These are phyloP conservation scores for Brassica cretica DNA, from an alignment of 345 rosid species.

Conservation along the genomic window DNA sequence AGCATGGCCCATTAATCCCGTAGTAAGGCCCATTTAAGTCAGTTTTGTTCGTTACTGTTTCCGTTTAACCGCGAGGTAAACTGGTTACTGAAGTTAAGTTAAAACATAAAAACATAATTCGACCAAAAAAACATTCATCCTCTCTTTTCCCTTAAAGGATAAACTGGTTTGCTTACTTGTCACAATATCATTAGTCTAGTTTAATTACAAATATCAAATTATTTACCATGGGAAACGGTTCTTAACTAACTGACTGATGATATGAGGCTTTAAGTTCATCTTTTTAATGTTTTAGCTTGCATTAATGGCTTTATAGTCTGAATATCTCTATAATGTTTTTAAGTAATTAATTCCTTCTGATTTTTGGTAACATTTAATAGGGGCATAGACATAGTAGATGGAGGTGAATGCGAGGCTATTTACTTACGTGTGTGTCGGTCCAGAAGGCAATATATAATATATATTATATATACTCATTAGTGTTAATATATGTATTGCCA, in stretches of 20 bases:
- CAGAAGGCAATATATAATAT: conserved; percentile 6
- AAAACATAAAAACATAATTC: background rate
- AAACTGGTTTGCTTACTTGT: no score
- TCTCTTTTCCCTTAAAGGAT: no score
- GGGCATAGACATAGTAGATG: background rate
- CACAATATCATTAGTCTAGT: no score
- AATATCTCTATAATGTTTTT: no score
- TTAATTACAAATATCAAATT: no score
- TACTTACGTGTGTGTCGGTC: conserved; percentile 33
- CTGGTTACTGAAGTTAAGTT: background rate
- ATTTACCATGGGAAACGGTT: no score
- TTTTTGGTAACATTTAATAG: background rate
- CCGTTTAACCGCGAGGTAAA: background rate
- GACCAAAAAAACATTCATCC: background rate
- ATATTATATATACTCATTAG: background rate
- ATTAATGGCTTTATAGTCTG: no score
- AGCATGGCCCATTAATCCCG: background rate
- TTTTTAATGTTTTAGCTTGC: no score
- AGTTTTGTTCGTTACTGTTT: background rate
- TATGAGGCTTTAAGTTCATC: no score
- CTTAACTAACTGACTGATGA: no score
- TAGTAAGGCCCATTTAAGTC: background rate
- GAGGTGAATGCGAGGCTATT: conserved; percentile 28
- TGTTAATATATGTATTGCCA: background rate
- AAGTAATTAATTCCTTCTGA: no score